These are phyloP conservation scores for Claviceps purpurea DNA, from an alignment of 2,329 filamentous ascomycete species.

Conservation along the genomic window DNA sequence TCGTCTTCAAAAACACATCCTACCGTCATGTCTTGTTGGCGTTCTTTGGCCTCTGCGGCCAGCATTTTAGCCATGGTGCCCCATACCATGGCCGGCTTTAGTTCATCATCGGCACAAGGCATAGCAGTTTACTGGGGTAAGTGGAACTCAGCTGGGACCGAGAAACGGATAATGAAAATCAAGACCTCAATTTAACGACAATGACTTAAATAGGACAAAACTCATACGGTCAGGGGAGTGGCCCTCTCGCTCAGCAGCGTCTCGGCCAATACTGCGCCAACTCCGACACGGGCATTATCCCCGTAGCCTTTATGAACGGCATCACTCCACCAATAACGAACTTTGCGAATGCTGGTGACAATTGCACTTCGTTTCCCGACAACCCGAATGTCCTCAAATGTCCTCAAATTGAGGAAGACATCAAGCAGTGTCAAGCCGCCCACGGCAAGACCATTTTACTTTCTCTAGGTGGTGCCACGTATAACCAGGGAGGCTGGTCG, in stretches of 20 bases:
- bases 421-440: slow-evolving; percentile 44
- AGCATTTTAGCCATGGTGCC: slow-evolving; percentile 15
- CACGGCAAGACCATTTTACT: slow-evolving; percentile 58
- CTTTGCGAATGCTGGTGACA: slow-evolving; percentile 50
- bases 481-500: slow-evolving; percentile 53
- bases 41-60: slow-evolving; percentile 6
- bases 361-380: slow-evolving; percentile 42
- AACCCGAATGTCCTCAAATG: slow-evolving; percentile 31
- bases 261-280: slow-evolving; percentile 7
- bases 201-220: slow-evolving; percentile 36
- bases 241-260: slow-evolving; percentile 6
- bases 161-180: not conserved
- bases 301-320: slow-evolving; percentile 47
- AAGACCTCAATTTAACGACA: not conserved
- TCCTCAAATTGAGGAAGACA: slow-evolving; percentile 46
- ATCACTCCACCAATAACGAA: slow-evolving; percentile 45
- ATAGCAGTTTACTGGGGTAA: slow-evolving; percentile 55
- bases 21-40: not conserved
- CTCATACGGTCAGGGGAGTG: slow-evolving; percentile 30
- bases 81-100: slow-evolving; percentile 27
- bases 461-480: slow-evolving; percentile 58
- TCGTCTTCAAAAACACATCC: not conserved
- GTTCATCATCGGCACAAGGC: slow-evolving; percentile 34
- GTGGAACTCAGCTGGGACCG: not conserved
- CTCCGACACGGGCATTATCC: slow-evolving; percentile 31